Percentiles rank a stretch among this genome's conserved stretches.
Evolutionary conservation across 1,139 yeast species (phyloP).

Genomic region (Taiozyma onychis): DNA sequence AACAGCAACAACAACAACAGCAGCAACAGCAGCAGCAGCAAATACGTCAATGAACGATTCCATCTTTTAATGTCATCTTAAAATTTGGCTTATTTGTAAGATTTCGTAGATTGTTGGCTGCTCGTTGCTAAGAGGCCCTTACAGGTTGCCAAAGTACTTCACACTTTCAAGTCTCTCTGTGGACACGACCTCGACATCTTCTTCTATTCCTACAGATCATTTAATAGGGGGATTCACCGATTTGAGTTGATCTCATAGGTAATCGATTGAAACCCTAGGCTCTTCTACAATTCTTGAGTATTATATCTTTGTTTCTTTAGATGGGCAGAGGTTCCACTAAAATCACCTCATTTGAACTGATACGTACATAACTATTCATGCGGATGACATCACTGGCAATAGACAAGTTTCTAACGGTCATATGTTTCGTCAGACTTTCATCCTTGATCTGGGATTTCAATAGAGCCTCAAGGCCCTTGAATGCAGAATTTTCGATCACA

Average conservation of each 20-base stretch:
- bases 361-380: conserved; percentile 16
- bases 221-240: too few species aligned
- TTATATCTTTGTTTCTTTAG: not conserved
- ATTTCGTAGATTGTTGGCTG: not conserved
- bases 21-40: too few species aligned
- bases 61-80: not conserved
- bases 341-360: conserved; percentile 15
- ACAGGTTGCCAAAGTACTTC: too few species aligned
- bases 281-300: not conserved
- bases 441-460: conserved; percentile 4
- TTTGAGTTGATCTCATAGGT: not conserved
- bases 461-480: not conserved
- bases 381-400: conserved; percentile 13
- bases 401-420: conserved; percentile 10
- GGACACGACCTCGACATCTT: too few species aligned
- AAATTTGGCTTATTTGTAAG: too few species aligned
- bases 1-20: conserved; percentile 9
- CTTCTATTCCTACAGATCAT: too few species aligned
- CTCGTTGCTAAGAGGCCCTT: too few species aligned
- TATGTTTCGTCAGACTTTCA: not conserved
- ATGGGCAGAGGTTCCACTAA: conserved; percentile 15
- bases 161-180: too few species aligned
- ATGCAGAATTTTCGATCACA: not conserved
- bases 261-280: not conserved
- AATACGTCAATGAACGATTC: not conserved